These are phyloP conservation scores for Tilletiaria anomala DNA, from an alignment of 1,284 basidiomycete species.

Conservation along the genomic window DNA sequence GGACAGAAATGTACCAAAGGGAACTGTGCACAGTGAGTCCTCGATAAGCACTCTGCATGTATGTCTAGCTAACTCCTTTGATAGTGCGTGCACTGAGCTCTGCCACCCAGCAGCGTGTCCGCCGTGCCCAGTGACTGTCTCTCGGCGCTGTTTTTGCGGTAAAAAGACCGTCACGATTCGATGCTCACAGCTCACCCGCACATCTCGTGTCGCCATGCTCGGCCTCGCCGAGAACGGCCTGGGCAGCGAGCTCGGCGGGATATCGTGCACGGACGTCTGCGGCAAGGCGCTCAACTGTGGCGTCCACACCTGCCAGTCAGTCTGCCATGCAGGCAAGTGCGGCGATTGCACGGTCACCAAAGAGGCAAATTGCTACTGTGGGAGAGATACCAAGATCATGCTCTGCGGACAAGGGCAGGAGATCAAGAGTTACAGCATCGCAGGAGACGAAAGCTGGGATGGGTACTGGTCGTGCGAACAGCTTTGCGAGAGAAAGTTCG, in stretches of 20 bases:
- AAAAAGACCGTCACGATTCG: conserved; percentile 18
- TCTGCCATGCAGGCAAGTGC: conserved; percentile 30
- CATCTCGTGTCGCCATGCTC: conserved; percentile 6
- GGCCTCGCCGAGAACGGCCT: background rate
- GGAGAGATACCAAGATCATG: conserved; percentile 18
- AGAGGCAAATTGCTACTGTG: conserved; percentile 28
- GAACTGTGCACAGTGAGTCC: conserved; percentile 30
- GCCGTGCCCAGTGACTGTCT: conserved; percentile 30
- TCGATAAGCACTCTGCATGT: too few species aligned
- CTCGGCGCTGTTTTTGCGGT: conserved; percentile 34
- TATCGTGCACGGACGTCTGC: conserved; percentile 29
- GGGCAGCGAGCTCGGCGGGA: conserved; percentile 6
- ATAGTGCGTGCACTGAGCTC: conserved; percentile 18
- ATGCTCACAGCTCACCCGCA: conserved; percentile 23
- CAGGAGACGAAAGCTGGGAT: conserved; percentile 7
- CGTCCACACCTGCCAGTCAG: conserved; percentile 17
- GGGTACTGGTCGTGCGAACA: conserved; percentile 22
- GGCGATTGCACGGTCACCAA: conserved; percentile 13
- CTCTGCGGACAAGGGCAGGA: conserved; percentile 24
- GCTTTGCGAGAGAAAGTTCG: too few species aligned
- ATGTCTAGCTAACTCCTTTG: too few species aligned
- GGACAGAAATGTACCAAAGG: conserved; percentile 22
- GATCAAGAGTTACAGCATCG: conserved; percentile 7
- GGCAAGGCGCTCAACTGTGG: conserved; percentile 27
- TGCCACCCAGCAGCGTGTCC: conserved; percentile 38